A percentile compares a stretch with the other conserved stretches of the same genome.
phyloP scores from a whole-genome alignment of 2,329 filamentous ascomycete genomes.

The Emergomyces africanus region DNA sequence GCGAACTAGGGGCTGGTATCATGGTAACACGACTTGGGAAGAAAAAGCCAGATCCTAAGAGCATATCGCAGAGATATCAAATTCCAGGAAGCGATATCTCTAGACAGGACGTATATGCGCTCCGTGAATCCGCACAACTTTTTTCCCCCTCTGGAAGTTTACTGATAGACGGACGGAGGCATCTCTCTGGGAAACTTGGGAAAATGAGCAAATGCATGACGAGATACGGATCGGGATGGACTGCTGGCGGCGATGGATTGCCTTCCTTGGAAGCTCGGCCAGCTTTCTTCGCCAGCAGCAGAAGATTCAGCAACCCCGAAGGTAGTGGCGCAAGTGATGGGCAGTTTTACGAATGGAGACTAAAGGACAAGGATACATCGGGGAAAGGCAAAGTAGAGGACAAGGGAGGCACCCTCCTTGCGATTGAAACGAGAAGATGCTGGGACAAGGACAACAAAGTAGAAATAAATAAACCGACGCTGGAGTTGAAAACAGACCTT shows the following conservation, averaged over 20 bases:
- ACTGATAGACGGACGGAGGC: conserved; percentile 9
- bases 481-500: conserved; percentile 8
- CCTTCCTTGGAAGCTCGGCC: conserved; percentile 7
- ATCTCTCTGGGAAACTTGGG: conserved; percentile 7
- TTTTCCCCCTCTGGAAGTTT: conserved; percentile 5
- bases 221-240: conserved; percentile 8
- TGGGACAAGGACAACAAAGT: conserved; percentile 10
- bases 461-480: conserved; percentile 5
- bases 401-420: conserved; percentile 5
- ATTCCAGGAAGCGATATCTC: not conserved
- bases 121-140: conserved; percentile 5
- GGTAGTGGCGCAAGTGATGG: not conserved
- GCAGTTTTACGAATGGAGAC: conserved; percentile 10
- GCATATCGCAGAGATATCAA: not conserved
- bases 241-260: conserved; percentile 5
- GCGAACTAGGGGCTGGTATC: conserved; percentile 8
- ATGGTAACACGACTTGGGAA: conserved; percentile 9
- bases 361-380: not conserved
- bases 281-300: not conserved
- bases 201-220: conserved; percentile 7
- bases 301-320: not conserved
- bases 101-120: conserved; percentile 8
- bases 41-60: not conserved
- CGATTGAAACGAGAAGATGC: conserved; percentile 8
- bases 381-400: not conserved